Evolutionary conservation across 2,329 filamentous ascomycete genomes (phyloP), one percentile per base, ranked within the genome.

Genomic region (Plenodomus tracheiphilus): DNA sequence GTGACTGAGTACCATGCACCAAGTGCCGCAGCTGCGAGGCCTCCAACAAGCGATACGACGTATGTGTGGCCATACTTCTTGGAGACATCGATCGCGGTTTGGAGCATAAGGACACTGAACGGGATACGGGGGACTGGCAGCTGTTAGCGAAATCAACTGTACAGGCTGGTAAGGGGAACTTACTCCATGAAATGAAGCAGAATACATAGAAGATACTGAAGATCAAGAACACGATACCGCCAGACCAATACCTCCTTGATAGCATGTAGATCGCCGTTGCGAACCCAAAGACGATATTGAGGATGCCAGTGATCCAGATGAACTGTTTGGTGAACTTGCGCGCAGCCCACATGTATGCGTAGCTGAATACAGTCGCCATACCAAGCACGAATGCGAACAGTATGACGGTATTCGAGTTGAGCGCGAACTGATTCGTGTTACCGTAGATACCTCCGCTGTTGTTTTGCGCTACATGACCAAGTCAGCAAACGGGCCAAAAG

Each of bases 261-360:
- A 96, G 83, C 78, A 96, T 96, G 74, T 91, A 95, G 43, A 93
- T 85, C 9, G 89, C 91, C 0, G 91, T 96, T 1, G 83, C 92
- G n/a, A 97, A 77, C 0, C 89, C 90, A 61, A 91, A 87, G 46
- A 87, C 76, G 62, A 96, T 88, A 71, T 97, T 63, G 18, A 69
- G 53, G 25, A 67, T 66, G 9, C 61, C 61, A 10, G 91, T 95
- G 34, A 91, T 83, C 89, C 91, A 97, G 68, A 97, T 95, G 61
- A 96, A 91, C 66, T 90, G 84, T 74, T 94, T 95, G 3, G 92
- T 91, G 58, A 93, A 93, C 39, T 82, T 75, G 46, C 91, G 84
- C 6, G 89, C 88, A 2, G 86, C 71, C 72, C 85, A 84, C 62
- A 97, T 84, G 69, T 97, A 97, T 18, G 75, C 79, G 65, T 85